phyloP scores from a whole-genome alignment of 495 filamentous ascomycete species.

The Penicillium soppii region DNA sequence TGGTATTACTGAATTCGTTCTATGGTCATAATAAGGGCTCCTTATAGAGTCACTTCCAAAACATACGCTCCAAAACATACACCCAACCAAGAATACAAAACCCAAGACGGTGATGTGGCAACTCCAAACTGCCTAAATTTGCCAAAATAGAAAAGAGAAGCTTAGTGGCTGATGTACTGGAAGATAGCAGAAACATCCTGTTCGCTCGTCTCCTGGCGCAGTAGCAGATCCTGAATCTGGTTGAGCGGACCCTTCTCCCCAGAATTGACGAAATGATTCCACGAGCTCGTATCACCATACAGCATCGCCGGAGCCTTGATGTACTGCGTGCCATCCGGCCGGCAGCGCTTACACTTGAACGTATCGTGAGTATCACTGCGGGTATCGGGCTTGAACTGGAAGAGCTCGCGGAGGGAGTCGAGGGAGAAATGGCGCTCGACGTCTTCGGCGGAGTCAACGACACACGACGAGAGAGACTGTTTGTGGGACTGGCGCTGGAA shows the following conservation, averaged over 20 bases:
- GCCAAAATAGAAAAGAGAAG: slow-evolving; percentile 1
- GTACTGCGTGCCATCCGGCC: slow-evolving; percentile 77
- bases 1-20: not conserved
- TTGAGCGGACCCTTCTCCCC: slow-evolving; percentile 65
- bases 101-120: no score
- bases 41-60: not conserved
- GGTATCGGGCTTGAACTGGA: slow-evolving; percentile 84
- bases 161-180: slow-evolving; percentile 95
- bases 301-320: slow-evolving; percentile 91
- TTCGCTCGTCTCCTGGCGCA: slow-evolving; percentile 81
- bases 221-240: slow-evolving; percentile 85
- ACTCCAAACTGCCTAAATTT: not conserved
- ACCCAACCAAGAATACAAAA: not conserved
- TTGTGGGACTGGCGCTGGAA: slow-evolving; percentile 99
- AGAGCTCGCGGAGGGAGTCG: slow-evolving; percentile 85
- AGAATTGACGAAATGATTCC: slow-evolving; percentile 93
- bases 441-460: slow-evolving; percentile 96
- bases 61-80: not conserved
- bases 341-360: slow-evolving; percentile 97
- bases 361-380: slow-evolving; percentile 95
- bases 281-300: slow-evolving; percentile 97
- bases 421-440: slow-evolving; percentile 95
- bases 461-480: slow-evolving; percentile 91
- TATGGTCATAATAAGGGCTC: slow-evolving; percentile 3
- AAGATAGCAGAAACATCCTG: slow-evolving; percentile 89